Evolutionary conservation across 2,329 filamentous ascomycete species (phyloP), one percentile per base, ranked within the genome.

Genomic region (Huntiella moniliformis): DNA sequence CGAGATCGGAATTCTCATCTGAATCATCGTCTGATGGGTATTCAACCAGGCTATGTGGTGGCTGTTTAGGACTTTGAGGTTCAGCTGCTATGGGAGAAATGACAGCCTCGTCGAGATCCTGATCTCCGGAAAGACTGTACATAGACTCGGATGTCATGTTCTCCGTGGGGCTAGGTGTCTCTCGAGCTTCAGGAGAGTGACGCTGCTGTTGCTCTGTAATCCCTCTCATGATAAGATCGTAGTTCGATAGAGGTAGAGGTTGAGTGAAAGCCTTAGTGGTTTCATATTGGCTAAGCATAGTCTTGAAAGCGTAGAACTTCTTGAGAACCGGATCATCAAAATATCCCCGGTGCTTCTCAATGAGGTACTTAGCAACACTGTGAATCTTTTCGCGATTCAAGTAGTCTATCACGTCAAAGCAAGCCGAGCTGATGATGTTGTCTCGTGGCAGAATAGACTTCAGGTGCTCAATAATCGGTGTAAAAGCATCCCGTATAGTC

Each of bases 1-100:
- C 68, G 38, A 72, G 64, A 55, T 79, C 77, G 60, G 80, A 77
- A 10, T 57, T 58, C 34, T 65, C 63, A 6, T 65, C 64, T 5
- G 54, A 75, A n/a, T 91, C 84, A 49, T 95, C 88, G 53, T 95
- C 87, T 34, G 92, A 92, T 0, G 79, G 76, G 57, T 98, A 98
- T 58, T 94, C 84, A 32, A 98, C 91, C 16, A 96, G 65, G 1
- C 82, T 82, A 28, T 56, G 80, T 85, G 43, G 72, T 61, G 6
- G 72, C 61, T 1, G 77, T 67, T 15, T 75, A 73, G 11, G 70
- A 52, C 22, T 28, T 28, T 28, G 22, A 7, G 22, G 22, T 15
- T 46, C 48, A 4, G 43, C 8, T 7, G 45, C 41, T 10, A 44
- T 40, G 5, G 44, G 41, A 32, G 47, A 49, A 8, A 40, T 32